Evolutionary conservation across 768 basidiomycete genomes (phyloP).

Genomic region (Suillus luteus): DNA sequence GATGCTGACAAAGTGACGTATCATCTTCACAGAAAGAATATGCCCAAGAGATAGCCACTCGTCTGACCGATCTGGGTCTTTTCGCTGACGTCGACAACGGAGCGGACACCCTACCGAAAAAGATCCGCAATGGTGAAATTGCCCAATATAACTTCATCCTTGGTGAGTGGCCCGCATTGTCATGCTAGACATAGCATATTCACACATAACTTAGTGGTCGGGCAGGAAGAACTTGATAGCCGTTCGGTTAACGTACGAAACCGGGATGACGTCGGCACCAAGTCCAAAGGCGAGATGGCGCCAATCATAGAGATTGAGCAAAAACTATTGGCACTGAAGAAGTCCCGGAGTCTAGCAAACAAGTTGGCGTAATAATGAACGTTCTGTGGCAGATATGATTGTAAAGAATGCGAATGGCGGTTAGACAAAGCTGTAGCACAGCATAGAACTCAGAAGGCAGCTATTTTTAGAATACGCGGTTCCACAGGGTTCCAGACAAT

Average conservation of each 20-base stretch:
- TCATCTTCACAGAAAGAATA: conserved; percentile 72
- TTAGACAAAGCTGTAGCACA: conserved; percentile 11
- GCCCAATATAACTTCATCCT: conserved; percentile 98
- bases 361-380: conserved; percentile 37
- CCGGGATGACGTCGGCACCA: conserved; percentile 88
- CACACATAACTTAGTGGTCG: conserved; percentile 67
- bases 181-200: not conserved
- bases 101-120: conserved; percentile 92
- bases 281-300: conserved; percentile 75
- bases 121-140: conserved; percentile 95
- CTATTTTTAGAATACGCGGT: conserved; percentile 3
- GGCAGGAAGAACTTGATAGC: conserved; percentile 85
- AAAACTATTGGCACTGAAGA: conserved; percentile 76
- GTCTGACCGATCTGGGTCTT: conserved; percentile 67
- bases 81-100: conserved; percentile 93
- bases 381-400: conserved; percentile 1
- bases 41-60: conserved; percentile 76
- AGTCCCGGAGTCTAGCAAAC: conserved; percentile 52
- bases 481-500: not conserved
- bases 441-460: conserved; percentile 1
- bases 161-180: conserved; percentile 51
- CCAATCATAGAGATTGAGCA: conserved; percentile 68
- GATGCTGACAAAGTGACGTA: conserved; percentile 9
- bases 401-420: conserved; percentile 2
- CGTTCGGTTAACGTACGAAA: conserved; percentile 94